Base-by-base conservation (phyloP, 106 monocot species). In the Dendrobium nobile region DNA sequence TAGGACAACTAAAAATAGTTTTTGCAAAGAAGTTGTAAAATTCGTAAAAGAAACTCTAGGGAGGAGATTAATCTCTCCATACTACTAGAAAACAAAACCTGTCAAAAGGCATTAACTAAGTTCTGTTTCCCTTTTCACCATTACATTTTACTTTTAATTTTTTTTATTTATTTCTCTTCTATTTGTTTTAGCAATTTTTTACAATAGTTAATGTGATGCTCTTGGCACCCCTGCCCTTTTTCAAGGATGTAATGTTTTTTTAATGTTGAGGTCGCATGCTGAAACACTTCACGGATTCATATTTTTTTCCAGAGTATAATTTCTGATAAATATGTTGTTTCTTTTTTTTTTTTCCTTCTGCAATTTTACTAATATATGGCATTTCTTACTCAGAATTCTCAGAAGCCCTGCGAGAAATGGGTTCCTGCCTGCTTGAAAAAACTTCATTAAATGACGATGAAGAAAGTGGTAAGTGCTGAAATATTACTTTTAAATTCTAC, bases 391-490 rank as follows among this genome's bases (percentile, higher is more conserved):
- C 31, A 95, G 95, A 95, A 77, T 95, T 95, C 77, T 92, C 95
- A 15, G 92, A 95, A 82, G 84, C 92, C 76, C 72, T 95, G 27
- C 74, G 81, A 65, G 95, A 95, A 65, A 85, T 95, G 90, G 95
- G 95, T 24, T 79, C 85, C 45, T 95, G 90, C 85, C 80, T 94
- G 20, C 89, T 95, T 77, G 84, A 87, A 73, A 95, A 90, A 90
- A 86, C 85, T 82, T 82, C 88, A 44, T 74, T 87, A 58, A 85
- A 88, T 85, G 89, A 95, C 54, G 90, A 92, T 82, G 92, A 90
- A 84, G 90, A 90, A 88, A 92, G 78, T 84, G 87, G 95, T 95
- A 77, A 87, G 86, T 82, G 27, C 48, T 58, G 78, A 20, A 43
- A 3, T 56, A 17, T 27, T 45, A 8, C 4, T 73, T 37, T 75